Percentiles rank a stretch among this genome's conserved stretches.
Evolutionary conservation across 2,329 filamentous ascomycete species (phyloP).

Genomic region (Blumeriella jaapii): DNA sequence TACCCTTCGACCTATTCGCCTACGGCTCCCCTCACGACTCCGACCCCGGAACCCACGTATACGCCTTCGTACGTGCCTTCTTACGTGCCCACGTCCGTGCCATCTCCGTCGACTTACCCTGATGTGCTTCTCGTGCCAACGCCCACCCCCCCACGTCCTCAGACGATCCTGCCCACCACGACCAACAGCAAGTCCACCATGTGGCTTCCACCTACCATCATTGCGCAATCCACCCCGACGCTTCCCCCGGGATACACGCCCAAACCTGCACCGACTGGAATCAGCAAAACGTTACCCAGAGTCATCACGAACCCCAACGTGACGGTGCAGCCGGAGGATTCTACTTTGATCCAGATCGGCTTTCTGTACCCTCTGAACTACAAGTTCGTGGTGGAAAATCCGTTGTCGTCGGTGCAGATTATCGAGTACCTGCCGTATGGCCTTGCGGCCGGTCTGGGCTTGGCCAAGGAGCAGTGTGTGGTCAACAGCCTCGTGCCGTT

Average conservation of each 20-base stretch:
- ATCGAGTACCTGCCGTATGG: constrained; percentile 67
- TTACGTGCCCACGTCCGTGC: constrained; percentile 2
- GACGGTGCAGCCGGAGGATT: constrained; percentile 37
- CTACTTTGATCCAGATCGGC: constrained; percentile 68
- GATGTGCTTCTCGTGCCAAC: constrained; percentile 5
- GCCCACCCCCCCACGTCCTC: constrained; percentile 7
- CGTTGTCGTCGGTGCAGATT: constrained; percentile 70
- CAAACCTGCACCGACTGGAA: constrained; percentile 18
- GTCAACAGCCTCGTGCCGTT: constrained; percentile 67
- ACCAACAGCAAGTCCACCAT: constrained; percentile 20
- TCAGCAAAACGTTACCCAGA: constrained; percentile 19
- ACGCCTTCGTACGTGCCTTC: too few relatives aligned
- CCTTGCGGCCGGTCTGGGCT: constrained; percentile 38
- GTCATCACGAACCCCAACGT: constrained; percentile 23
- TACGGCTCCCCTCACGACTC: too few relatives aligned
- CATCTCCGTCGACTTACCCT: constrained; percentile 2
- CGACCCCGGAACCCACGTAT: too few relatives aligned
- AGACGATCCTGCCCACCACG: constrained; percentile 17
- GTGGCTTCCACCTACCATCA: constrained; percentile 22
- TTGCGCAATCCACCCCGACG: constrained; percentile 16
- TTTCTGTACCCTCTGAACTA: constrained; percentile 78
- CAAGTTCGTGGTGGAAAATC: constrained; percentile 61
- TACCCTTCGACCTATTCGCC: too few relatives aligned
- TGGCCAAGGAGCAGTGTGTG: constrained; percentile 37
- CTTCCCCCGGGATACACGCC: constrained; percentile 9